phyloP scores from a whole-genome alignment of 2,329 filamentous ascomycete genomes.

The Fusarium clavum region DNA sequence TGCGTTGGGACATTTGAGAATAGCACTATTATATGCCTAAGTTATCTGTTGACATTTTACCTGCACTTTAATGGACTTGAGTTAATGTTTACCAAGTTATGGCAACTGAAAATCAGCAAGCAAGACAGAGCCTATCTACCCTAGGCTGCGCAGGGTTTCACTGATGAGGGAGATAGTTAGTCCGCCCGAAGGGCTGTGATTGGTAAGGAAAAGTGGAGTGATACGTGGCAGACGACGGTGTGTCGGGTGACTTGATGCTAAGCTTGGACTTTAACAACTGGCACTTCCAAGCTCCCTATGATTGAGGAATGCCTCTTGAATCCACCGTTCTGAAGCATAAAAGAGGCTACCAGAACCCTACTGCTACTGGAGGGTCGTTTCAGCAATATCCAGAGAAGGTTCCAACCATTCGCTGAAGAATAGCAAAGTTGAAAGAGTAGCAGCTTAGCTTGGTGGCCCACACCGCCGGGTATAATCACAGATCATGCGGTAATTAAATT shows the following conservation, averaged over 20 bases:
- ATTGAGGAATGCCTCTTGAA: accelerated
- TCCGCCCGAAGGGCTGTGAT: not conserved
- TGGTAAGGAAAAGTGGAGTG: not conserved
- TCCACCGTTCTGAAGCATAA: accelerated
- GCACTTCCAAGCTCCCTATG: not conserved
- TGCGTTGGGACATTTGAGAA: too few species aligned
- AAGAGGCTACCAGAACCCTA: not conserved
- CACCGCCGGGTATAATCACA: not conserved
- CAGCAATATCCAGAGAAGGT: not conserved
- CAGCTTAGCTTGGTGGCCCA: not conserved
- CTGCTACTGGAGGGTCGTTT: not conserved
- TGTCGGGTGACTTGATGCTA: not conserved
- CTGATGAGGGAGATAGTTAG: too few species aligned
- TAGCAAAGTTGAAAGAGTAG: not conserved
- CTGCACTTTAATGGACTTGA: too few species aligned
- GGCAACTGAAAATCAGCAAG: too few species aligned
- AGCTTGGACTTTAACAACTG: not conserved
- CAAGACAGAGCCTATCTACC: too few species aligned
- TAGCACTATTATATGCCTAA: too few species aligned
- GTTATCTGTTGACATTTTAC: too few species aligned
- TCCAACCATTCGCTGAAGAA: not conserved
- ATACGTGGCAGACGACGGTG: not conserved
- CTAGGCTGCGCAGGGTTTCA: too few species aligned
- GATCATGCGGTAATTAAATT: not conserved
- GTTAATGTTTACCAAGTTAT: too few species aligned